Evolutionary conservation across 129 eudicot genomes (phyloP).

Genomic region (Escallonia rubra): DNA sequence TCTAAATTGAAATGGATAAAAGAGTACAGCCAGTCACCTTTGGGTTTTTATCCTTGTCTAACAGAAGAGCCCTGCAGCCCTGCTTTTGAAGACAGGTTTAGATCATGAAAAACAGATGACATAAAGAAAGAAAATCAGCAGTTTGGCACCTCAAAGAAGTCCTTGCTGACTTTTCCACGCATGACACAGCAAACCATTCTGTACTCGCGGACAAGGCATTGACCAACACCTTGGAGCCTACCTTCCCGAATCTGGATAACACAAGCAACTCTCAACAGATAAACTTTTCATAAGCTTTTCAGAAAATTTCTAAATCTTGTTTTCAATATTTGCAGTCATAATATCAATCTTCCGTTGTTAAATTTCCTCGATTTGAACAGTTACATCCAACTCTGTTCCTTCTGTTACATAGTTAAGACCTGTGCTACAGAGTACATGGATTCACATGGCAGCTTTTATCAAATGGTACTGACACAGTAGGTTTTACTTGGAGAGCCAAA

Average conservation of each 20-base stretch:
- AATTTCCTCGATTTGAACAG: too few relatives aligned
- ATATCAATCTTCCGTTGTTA: too few relatives aligned
- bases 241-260: slow-evolving; percentile 81
- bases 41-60: slow-evolving; percentile 87
- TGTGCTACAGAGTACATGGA: too few relatives aligned
- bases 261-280: background rate
- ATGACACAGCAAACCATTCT: slow-evolving; percentile 77
- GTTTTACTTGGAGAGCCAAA: too few relatives aligned
- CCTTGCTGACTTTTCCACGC: slow-evolving; percentile 77
- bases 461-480: too few relatives aligned
- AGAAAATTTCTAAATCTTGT: background rate
- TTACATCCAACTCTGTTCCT: too few relatives aligned
- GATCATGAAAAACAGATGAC: background rate
- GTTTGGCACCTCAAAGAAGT: slow-evolving; percentile 66
- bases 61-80: slow-evolving; percentile 92
- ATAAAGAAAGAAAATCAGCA: background rate
- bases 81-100: slow-evolving; percentile 27
- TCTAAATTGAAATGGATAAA: background rate
- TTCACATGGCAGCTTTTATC: too few relatives aligned
- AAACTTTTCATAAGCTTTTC: background rate
- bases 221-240: slow-evolving; percentile 89
- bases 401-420: too few relatives aligned
- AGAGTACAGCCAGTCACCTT: slow-evolving; percentile 65
- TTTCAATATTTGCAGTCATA: too few relatives aligned
- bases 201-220: slow-evolving; percentile 85